phyloP scores from a whole-genome alignment of 2,329 filamentous ascomycete species.

The Elsinoe fawcettii region DNA sequence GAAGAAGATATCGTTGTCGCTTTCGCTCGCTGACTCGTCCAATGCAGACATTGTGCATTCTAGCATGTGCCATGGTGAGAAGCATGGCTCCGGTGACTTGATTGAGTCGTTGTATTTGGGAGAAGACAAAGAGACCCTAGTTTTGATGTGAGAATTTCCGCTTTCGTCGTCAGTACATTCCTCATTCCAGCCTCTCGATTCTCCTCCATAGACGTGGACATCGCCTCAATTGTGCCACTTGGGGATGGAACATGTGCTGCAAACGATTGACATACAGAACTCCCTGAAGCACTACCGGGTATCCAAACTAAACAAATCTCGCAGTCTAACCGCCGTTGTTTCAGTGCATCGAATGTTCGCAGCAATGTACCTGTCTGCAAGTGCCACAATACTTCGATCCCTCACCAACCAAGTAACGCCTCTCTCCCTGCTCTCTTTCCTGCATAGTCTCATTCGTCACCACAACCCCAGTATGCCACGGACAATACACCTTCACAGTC shows the following conservation, averaged over 20 bases:
- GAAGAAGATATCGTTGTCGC: not conserved
- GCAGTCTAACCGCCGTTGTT: not conserved
- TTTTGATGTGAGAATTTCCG: not conserved
- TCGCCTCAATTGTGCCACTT: too few species aligned
- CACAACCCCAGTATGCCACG: not conserved
- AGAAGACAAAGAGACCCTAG: not conserved
- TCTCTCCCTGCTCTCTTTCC: not conserved
- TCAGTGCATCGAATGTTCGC: not conserved
- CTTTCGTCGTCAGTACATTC: not conserved
- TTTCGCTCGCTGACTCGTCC: not conserved
- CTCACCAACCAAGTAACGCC: not conserved
- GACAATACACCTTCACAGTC: not conserved
- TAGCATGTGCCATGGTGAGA: not conserved
- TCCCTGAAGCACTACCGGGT: not conserved
- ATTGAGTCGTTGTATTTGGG: not conserved
- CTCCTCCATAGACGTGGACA: not conserved
- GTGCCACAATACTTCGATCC: not conserved
- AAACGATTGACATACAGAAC: not conserved
- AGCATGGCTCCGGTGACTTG: not conserved
- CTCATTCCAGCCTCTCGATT: not conserved
- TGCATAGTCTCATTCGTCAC: not conserved
- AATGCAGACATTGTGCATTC: not conserved
- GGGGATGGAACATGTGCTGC: not conserved
- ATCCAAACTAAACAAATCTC: not conserved
- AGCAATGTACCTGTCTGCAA: conserved; percentile 6